A percentile compares a stretch with the other conserved stretches of the same genome.
These are phyloP conservation scores for Colletotrichum destructivum DNA, from an alignment of 2,329 filamentous ascomycete genomes.

Conservation along the genomic window DNA sequence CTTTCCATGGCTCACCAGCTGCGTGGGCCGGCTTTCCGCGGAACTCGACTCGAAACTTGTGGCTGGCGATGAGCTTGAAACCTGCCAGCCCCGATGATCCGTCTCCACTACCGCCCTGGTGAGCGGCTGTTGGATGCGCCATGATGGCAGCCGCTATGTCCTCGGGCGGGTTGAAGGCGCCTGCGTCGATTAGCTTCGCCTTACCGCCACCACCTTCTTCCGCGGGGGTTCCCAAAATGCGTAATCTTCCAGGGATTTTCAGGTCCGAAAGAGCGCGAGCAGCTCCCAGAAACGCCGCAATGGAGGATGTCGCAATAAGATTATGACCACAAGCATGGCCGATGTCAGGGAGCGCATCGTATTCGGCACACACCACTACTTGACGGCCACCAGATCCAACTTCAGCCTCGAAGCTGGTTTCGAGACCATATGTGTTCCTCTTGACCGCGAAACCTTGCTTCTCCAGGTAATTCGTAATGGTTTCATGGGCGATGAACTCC, in stretches of 20 bases:
- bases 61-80: constrained; percentile 51
- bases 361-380: constrained; percentile 61
- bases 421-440: constrained; percentile 64
- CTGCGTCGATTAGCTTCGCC: constrained; percentile 52
- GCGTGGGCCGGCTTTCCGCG: constrained; percentile 54
- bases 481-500: constrained; percentile 66
- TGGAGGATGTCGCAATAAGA: constrained; percentile 58
- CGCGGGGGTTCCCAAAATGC: constrained; percentile 60
- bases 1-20: constrained; percentile 55
- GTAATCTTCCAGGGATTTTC: constrained; percentile 52
- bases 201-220: constrained; percentile 62
- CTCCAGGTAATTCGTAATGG: constrained; percentile 61
- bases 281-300: constrained; percentile 58
- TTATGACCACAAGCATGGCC: constrained; percentile 64
- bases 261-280: constrained; percentile 52
- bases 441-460: constrained; percentile 61
- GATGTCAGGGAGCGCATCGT: constrained; percentile 64
- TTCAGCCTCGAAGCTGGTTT: constrained; percentile 66
- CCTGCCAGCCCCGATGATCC: constrained; percentile 46
- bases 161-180: constrained; percentile 48
- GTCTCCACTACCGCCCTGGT: constrained; percentile 26
- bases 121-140: constrained; percentile 37
- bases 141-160: constrained; percentile 58
- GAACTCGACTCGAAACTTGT: constrained; percentile 53
- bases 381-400: constrained; percentile 59